Evolutionary conservation across 1,139 yeast species (phyloP).

Genomic region (Hansenula lynferdii): DNA sequence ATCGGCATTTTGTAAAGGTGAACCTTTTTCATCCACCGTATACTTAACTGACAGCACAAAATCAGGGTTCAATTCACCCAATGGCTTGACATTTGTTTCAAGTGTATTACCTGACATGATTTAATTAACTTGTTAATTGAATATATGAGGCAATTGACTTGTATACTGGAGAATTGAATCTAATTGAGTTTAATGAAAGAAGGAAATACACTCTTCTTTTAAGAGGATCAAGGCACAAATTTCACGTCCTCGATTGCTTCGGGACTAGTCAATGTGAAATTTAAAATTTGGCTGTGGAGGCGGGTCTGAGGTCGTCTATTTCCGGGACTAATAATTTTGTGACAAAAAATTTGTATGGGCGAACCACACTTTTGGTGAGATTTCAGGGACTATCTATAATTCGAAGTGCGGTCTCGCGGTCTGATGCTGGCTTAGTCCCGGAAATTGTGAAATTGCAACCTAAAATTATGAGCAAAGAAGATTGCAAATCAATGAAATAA

Average conservation of each 20-base stretch:
- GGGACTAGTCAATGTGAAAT: too few relatives aligned
- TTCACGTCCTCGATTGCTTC: neutral
- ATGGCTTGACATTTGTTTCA: conserved; percentile 12
- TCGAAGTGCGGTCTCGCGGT: too few relatives aligned
- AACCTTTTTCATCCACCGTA: conserved; percentile 22
- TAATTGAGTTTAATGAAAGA: neutral
- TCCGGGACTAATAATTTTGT: too few relatives aligned
- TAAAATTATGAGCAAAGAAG: too few relatives aligned
- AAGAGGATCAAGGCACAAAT: neutral
- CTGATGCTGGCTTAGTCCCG: too few relatives aligned
- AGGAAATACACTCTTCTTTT: neutral
- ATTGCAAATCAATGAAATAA: too few relatives aligned
- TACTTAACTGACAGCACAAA: conserved; percentile 30
- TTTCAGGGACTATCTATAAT: too few relatives aligned
- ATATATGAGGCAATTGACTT: neutral
- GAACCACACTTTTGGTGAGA: too few relatives aligned
- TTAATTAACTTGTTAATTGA: neutral
- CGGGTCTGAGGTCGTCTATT: too few relatives aligned
- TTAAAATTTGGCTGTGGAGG: neutral
- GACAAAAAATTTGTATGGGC: too few relatives aligned
- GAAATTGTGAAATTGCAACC: too few relatives aligned
- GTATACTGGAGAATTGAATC: neutral
- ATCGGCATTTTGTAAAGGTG: conserved; percentile 30
- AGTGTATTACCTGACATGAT: neutral
- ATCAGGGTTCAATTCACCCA: conserved; percentile 25